phyloP scores from a whole-genome alignment of 371 early-diverging fungal genomes.

The Capillidium heterosporum region DNA sequence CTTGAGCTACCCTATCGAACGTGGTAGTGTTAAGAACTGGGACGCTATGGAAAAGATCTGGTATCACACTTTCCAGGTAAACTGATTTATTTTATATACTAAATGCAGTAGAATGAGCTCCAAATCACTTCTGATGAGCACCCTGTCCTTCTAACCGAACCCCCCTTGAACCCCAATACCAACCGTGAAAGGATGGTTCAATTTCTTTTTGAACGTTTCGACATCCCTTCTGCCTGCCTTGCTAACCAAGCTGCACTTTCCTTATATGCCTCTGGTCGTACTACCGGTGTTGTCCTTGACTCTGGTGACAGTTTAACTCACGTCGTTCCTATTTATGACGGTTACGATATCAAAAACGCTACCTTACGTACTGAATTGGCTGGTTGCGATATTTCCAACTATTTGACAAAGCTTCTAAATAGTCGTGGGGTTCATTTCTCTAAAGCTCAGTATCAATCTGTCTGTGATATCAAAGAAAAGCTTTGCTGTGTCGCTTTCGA shows the following conservation, averaged over 20 bases:
- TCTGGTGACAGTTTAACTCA: constrained; percentile 74
- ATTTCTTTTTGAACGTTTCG: constrained; percentile 82
- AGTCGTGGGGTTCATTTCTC: constrained; percentile 98
- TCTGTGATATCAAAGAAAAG: constrained; percentile 99
- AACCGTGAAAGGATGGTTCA: constrained; percentile 73
- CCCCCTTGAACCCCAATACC: constrained; percentile 75
- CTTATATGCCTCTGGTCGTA: constrained; percentile 75
- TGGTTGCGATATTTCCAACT: constrained; percentile 96
- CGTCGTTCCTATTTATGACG: constrained; percentile 88
- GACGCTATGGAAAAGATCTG: constrained; percentile 99
- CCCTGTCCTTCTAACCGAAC: constrained; percentile 75
- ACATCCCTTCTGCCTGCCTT: constrained; percentile 80
- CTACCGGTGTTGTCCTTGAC: constrained; percentile 81
- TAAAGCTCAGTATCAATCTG: constrained; percentile 99
- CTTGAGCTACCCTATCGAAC: constrained; percentile 99
- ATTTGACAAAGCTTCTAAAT: constrained; percentile 92
- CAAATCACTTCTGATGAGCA: constrained; percentile 56
- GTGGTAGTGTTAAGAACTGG: constrained; percentile 99
- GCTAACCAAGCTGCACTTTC: constrained; percentile 82
- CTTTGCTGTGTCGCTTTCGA: constrained; percentile 98
- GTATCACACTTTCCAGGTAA: constrained; percentile 97
- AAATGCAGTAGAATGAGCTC: too few species aligned
- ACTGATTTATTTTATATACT: too few species aligned
- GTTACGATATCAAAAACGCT: constrained; percentile 82
- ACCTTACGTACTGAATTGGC: constrained; percentile 74